A percentile compares a stretch with the other conserved stretches of the same genome.
phyloP scores from a whole-genome alignment of 169 alveolate species.

The Plasmodium cynomolgi region DNA sequence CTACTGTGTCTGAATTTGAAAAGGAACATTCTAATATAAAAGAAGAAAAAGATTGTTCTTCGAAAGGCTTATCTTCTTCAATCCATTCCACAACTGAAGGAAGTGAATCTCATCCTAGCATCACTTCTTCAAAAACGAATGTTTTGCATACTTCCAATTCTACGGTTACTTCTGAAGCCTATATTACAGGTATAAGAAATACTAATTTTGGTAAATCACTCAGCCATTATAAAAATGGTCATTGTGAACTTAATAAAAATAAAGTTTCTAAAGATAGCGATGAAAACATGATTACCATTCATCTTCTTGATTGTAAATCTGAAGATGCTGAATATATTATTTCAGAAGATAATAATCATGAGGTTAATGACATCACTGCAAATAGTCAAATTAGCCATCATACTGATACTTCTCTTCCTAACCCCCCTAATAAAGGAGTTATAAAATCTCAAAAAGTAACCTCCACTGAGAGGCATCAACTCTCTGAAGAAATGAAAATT shows the following conservation, averaged over 20 bases:
- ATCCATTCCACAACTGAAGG: background rate
- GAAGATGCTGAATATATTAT: background rate
- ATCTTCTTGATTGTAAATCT: background rate
- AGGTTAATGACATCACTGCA: too few species aligned
- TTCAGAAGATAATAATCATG: background rate
- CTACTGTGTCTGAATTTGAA: background rate
- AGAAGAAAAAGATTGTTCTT: background rate
- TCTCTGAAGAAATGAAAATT: too few species aligned
- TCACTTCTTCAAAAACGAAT: background rate
- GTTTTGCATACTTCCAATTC: too few species aligned
- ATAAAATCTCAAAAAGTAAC: too few species aligned
- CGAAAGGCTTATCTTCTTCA: background rate
- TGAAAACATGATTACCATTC: background rate
- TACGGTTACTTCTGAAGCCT: background rate
- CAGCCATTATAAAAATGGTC: background rate
- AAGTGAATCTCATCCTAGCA: background rate
- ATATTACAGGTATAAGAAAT: background rate
- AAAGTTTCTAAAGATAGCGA: background rate
- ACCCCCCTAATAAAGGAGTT: too few species aligned
- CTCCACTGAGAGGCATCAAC: too few species aligned
- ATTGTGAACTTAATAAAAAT: background rate
- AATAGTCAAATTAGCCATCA: too few species aligned
- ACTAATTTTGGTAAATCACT: too few species aligned
- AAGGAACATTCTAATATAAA: background rate
- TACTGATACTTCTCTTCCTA: too few species aligned